Conservation (phyloP, 495 filamentous ascomycete genomes). For the Hyphodiscus hymeniophilus region DNA sequence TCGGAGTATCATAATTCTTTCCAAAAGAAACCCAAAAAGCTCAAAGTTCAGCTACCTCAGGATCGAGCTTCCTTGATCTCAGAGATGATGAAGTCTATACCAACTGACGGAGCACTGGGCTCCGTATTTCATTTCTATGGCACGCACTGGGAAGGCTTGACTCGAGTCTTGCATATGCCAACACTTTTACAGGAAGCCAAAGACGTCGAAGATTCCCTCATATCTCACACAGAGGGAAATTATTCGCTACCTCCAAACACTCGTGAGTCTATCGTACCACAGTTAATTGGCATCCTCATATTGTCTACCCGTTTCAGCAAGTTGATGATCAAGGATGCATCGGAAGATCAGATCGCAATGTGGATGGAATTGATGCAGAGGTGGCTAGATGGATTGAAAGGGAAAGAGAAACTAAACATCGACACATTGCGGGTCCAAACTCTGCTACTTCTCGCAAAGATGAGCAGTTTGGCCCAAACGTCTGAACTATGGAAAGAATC, state of each 20-base stretch:
- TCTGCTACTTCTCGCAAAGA: conserved; percentile 11
- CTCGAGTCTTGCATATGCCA: conserved; percentile 16
- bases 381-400: conserved; percentile 11
- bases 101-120: background rate
- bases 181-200: conserved; percentile 7
- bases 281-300: conserved; percentile 9
- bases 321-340: background rate
- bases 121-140: background rate
- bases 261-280: conserved; percentile 8
- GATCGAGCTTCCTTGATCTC: background rate
- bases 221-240: background rate
- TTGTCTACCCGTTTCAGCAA: conserved; percentile 6
- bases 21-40: conserved; percentile 1
- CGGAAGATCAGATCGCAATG: conserved; percentile 7
- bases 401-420: conserved; percentile 9
- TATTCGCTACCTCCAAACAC: conserved; percentile 3
- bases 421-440: conserved; percentile 6
- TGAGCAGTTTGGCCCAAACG: background rate
- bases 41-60: background rate
- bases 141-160: conserved; percentile 8
- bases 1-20: conserved; percentile 8
- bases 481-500: conserved; percentile 12
- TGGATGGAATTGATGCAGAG: conserved; percentile 4
- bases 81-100: conserved; percentile 9
- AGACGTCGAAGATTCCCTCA: background rate